phyloP scores from a whole-genome alignment of 495 filamentous ascomycete species.

The Aspergillus indologenus region DNA sequence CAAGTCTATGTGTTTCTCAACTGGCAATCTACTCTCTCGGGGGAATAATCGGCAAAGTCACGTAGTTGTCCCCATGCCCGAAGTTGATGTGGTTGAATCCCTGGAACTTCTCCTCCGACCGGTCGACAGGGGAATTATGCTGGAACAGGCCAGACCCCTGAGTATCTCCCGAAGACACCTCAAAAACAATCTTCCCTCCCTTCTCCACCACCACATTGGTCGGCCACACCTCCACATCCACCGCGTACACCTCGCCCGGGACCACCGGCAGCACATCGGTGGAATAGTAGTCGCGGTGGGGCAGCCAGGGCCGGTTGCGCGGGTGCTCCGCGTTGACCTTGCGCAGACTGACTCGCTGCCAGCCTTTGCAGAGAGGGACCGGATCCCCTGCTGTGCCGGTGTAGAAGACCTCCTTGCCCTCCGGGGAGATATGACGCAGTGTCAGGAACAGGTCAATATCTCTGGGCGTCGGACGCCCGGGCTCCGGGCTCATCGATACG shows the following conservation, averaged over 20 bases:
- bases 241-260: constrained; percentile 54
- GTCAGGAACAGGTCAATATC: constrained; percentile 69
- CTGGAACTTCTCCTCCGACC: constrained; percentile 45
- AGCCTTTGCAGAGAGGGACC: constrained; percentile 37
- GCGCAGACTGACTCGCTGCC: constrained; percentile 52
- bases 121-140: constrained; percentile 49
- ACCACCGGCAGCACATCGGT: constrained; percentile 54
- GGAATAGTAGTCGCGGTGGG: constrained; percentile 58
- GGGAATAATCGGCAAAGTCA: constrained; percentile 56
- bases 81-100: constrained; percentile 57
- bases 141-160: constrained; percentile 57
- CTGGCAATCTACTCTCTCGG: constrained; percentile 5
- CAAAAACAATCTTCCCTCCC: constrained; percentile 50
- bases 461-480: constrained; percentile 25
- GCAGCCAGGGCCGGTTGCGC: constrained; percentile 49
- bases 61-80: constrained; percentile 51
- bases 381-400: constrained; percentile 56
- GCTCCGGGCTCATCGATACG: constrained; percentile 50
- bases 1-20: too few species aligned
- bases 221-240: constrained; percentile 69
- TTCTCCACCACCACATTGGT: constrained; percentile 61
- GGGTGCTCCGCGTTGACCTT: constrained; percentile 49
- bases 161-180: constrained; percentile 58
- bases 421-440: constrained; percentile 52
- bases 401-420: constrained; percentile 60